Base-by-base conservation (phyloP, 176 grass and related monocot species). In the Oryza rufipogon region DNA sequence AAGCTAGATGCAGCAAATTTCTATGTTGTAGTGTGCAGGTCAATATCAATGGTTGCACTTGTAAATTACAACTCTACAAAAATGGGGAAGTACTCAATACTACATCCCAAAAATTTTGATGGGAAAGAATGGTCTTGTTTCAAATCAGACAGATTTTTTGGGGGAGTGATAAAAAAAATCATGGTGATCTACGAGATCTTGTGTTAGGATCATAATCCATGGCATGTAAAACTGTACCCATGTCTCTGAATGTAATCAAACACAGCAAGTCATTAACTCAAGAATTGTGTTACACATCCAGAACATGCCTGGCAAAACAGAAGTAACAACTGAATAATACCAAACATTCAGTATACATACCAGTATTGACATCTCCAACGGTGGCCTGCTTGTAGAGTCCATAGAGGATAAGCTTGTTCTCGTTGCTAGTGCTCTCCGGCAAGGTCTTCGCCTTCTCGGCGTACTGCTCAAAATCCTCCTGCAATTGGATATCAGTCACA, bases 301-400 rank as follows among this genome's bases (percentile, higher is more conserved):
- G 4, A 38, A 80, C 72, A 80, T 2, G 17, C 67, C n/a, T 42
- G 6, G 9, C 33, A 34, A 84, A 84, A 84, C 7, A 68, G 39
- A 79, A 83, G 15, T 63, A 65, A 32, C 30, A 68, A 28, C 16
- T 49, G 25, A 56, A 68, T 7, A 30, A 41, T 42, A 38, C 66
- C 32, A 72, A 52, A 56, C 64, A 39, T 39, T 39, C 38, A 39
- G 38, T 39, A 69, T 78, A 67, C 91, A 75, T 95, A 95, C 92
- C 19, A 44, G 85, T 95, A 75, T 78, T 86, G 41, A 92, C 89
- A 76, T 79, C 20, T 36, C 95, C 92, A 83, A 85, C 77, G 54
- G 93, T 98, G 65, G 93, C 91, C 85, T 95, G 92, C 80, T 98
- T 93, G 75, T 63, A 95, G 75, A 98, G 96, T 45, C 89, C 91